These are phyloP conservation scores for Epicoccum sorghinum DNA, from an alignment of 2,329 filamentous ascomycete species.

Conservation along the genomic window DNA sequence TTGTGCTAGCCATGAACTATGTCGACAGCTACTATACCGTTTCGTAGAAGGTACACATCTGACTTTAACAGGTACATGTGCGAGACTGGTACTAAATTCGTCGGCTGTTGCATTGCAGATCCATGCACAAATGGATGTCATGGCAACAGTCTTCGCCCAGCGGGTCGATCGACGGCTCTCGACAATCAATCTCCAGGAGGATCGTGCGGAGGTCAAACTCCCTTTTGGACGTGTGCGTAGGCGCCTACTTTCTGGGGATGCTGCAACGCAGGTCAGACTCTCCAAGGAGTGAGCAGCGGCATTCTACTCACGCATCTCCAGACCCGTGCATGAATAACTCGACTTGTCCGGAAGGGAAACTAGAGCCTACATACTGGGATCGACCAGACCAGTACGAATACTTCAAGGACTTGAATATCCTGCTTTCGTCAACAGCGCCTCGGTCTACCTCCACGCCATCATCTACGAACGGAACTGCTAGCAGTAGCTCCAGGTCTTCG, in stretches of 20 bases:
- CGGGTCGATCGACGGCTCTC: conserved; percentile 35
- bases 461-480: no score
- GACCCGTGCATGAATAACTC: conserved; percentile 41
- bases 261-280: background rate
- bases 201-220: conserved; percentile 28
- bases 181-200: conserved; percentile 38
- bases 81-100: conserved; percentile 34
- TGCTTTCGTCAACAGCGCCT: conserved; percentile 10
- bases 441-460: background rate
- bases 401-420: conserved; percentile 18
- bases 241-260: conserved; percentile 29
- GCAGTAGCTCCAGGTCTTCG: background rate
- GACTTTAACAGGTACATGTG: conserved; percentile 14
- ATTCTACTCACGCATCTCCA: conserved; percentile 43
- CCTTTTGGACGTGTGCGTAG: conserved; percentile 46
- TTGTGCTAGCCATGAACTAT: background rate
- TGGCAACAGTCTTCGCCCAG: conserved; percentile 31
- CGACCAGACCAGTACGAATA: conserved; percentile 21
- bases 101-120: conserved; percentile 46
- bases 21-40: no score
- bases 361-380: conserved; percentile 28
- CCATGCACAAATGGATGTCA: conserved; percentile 45
- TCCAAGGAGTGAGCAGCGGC: no score
- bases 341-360: conserved; percentile 32
- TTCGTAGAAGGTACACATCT: background rate